phyloP scores from a whole-genome alignment of 1,284 basidiomycete genomes.

The Fomitopsis betulina region DNA sequence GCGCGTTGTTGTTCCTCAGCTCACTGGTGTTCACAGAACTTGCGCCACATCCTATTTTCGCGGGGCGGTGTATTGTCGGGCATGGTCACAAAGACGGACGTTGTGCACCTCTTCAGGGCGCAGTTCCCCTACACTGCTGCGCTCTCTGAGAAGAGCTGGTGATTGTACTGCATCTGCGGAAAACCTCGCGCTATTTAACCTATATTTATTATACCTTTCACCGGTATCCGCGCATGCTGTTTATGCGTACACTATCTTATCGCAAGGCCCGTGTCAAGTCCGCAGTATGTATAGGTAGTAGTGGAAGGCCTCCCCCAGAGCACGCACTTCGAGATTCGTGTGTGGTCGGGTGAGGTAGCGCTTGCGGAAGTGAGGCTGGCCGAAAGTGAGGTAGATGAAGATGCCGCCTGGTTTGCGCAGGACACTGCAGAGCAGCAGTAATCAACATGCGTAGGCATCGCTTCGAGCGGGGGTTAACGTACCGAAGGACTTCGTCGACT shows the following conservation, averaged over 20 bases:
- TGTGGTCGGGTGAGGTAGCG: conserved; percentile 54
- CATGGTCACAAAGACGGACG: conserved; percentile 64
- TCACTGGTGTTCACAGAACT: conserved; percentile 39
- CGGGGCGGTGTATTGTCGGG: conserved; percentile 54
- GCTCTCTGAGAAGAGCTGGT: conserved; percentile 19
- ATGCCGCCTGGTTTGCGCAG: conserved; percentile 53
- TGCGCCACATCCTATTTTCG: conserved; percentile 65
- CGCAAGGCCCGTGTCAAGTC: conserved; percentile 7
- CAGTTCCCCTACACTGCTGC: conserved; percentile 56
- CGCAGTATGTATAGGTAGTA: conserved; percentile 72
- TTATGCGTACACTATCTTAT: not conserved
- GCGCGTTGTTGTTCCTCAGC: not conserved
- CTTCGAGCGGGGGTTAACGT: not conserved
- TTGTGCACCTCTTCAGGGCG: conserved; percentile 54
- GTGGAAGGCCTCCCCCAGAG: conserved; percentile 77
- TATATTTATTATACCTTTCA: not conserved
- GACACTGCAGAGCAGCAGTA: conserved; percentile 40
- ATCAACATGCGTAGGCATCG: not conserved
- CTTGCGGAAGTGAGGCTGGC: conserved; percentile 87
- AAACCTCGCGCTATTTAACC: not conserved
- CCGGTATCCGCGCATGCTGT: not conserved
- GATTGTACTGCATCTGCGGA: not conserved
- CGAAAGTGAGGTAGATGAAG: conserved; percentile 87
- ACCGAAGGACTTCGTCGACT: conserved; percentile 57
- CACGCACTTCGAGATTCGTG: conserved; percentile 60